Percentiles rank a stretch among this genome's conserved stretches.
phyloP scores from a whole-genome alignment of 768 basidiomycete species.

The Ramaria sp. region DNA sequence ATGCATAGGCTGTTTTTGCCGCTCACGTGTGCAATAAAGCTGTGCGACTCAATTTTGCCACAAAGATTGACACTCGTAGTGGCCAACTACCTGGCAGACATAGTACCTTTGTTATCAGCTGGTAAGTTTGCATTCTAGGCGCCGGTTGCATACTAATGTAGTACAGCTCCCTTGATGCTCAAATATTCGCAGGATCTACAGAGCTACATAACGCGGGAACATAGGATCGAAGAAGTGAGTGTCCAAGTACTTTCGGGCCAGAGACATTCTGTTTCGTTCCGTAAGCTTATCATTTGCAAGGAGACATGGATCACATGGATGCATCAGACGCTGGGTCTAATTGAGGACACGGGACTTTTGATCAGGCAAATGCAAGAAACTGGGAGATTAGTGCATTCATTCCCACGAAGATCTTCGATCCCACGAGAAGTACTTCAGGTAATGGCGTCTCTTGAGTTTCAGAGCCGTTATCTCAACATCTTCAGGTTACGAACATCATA shows the following conservation, averaged over 20 bases:
- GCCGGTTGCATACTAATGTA: not conserved
- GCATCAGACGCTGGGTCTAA: not conserved
- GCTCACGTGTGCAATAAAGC: not conserved
- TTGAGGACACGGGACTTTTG: not conserved
- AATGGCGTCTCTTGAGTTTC: not conserved
- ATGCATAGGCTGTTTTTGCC: conserved; percentile 6
- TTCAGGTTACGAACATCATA: not conserved
- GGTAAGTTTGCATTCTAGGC: not conserved
- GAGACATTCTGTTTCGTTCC: not conserved
- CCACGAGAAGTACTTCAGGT: not conserved
- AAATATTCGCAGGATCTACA: conserved; percentile 6
- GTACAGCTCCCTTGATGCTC: not conserved
- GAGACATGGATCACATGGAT: not conserved
- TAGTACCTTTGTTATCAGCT: not conserved
- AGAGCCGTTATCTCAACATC: not conserved
- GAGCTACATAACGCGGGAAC: not conserved
- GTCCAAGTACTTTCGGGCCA: not conserved
- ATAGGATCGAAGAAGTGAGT: not conserved
- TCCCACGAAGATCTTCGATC: not conserved
- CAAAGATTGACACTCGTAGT: not conserved
- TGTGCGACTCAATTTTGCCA: not conserved
- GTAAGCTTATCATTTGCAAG: not conserved
- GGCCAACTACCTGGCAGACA: not conserved
- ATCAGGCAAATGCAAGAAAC: not conserved
- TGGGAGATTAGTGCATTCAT: not conserved